Conservation (phyloP, 177 flowering plant species). For the Vitis hybrid region DNA sequence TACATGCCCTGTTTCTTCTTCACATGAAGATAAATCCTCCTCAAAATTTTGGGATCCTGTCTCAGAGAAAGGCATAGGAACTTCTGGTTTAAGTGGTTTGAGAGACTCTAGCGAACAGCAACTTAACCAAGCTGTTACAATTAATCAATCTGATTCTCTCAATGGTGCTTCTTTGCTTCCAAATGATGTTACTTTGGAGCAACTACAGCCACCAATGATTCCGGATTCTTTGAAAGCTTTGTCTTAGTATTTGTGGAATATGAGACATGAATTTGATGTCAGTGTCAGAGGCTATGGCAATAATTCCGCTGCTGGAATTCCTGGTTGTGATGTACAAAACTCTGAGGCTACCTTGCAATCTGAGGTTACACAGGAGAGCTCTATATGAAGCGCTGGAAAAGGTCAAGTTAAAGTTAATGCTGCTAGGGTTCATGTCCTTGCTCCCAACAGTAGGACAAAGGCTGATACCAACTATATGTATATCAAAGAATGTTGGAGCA, state of each 20-base stretch:
- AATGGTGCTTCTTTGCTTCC: conserved; percentile 42
- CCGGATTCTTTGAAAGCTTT: conserved; percentile 78
- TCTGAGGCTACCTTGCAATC: too few species aligned
- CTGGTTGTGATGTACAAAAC: conserved; percentile 10
- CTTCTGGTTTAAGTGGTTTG: conserved; percentile 24
- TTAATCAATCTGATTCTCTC: conserved; percentile 19
- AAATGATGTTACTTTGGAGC: conserved; percentile 40
- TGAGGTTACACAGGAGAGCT: too few species aligned
- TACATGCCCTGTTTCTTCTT: conserved; percentile 13
- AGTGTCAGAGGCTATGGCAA: conserved; percentile 28
- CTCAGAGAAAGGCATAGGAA: conserved; percentile 31
- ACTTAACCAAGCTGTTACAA: conserved; percentile 21
- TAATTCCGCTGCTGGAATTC: conserved; percentile 21
- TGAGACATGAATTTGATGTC: conserved; percentile 53
- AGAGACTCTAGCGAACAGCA: conserved; percentile 29
- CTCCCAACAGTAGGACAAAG: too few species aligned
- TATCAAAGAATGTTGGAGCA: too few species aligned
- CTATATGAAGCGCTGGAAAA: too few species aligned
- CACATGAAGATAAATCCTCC: conserved; percentile 13
- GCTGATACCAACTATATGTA: too few species aligned
- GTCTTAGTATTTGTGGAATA: conserved; percentile 48
- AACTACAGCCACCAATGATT: conserved; percentile 62
- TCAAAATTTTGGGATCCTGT: conserved; percentile 51
- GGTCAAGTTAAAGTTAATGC: too few species aligned
- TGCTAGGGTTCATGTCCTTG: too few species aligned